Percentiles rank a stretch among this genome's conserved stretches.
Evolutionary conservation across 2,329 filamentous ascomycete species (phyloP).

Genomic region (Rhytidhysteron rufulum): DNA sequence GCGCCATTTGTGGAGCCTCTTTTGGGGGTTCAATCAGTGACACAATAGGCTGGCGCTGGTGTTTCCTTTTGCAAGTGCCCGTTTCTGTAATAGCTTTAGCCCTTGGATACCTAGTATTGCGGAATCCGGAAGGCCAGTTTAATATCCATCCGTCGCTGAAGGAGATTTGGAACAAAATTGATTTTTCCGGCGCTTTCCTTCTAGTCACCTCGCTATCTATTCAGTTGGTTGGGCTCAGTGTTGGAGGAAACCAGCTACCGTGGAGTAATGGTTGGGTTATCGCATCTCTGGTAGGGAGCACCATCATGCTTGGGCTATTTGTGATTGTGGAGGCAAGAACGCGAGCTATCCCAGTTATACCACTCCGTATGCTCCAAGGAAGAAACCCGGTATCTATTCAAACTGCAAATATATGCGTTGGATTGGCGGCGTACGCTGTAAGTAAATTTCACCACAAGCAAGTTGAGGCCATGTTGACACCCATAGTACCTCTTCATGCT

Average conservation of each 20-base stretch:
- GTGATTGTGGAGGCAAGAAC: constrained; percentile 40
- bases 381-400: constrained; percentile 53
- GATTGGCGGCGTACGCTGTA: constrained; percentile 60
- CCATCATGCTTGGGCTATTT: constrained; percentile 36
- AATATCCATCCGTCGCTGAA: constrained; percentile 23
- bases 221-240: constrained; percentile 46
- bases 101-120: constrained; percentile 52
- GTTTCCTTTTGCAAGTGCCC: constrained; percentile 60
- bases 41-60: constrained; percentile 45
- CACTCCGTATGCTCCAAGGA: constrained; percentile 52
- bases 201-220: constrained; percentile 57
- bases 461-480: not conserved
- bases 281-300: constrained; percentile 33
- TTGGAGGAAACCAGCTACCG: constrained; percentile 45
- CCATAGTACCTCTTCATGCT: constrained; percentile 44
- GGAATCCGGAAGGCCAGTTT: constrained; percentile 39
- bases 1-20: constrained; percentile 54
- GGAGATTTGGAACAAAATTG: constrained; percentile 51
- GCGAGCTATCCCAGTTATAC: constrained; percentile 42
- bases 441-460: constrained; percentile 20
- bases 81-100: constrained; percentile 54
- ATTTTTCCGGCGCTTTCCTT: constrained; percentile 55
- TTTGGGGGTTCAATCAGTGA: constrained; percentile 44
- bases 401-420: constrained; percentile 57
- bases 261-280: constrained; percentile 43